Percentiles rank a stretch among this genome's conserved stretches.
Conservation (phyloP, 106 monocot species). For the Apostasia shenzhenica region DNA sequence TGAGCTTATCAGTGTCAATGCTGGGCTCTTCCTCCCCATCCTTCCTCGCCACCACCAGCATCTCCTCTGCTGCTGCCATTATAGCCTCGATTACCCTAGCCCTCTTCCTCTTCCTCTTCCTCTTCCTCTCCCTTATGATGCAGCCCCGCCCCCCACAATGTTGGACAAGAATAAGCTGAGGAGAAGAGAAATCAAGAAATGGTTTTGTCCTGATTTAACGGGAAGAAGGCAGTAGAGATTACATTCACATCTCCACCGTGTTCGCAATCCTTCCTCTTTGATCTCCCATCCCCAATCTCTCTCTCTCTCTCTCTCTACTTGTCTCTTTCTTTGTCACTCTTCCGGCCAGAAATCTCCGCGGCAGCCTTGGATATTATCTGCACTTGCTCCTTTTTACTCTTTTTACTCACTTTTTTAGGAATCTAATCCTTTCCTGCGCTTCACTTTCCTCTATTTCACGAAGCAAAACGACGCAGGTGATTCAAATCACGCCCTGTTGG, state of each 20-base stretch:
- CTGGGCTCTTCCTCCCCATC: slow-evolving; percentile 24
- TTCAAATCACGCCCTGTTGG: slow-evolving; percentile 3
- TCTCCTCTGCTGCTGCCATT: slow-evolving; percentile 17
- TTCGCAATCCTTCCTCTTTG: slow-evolving; percentile 9
- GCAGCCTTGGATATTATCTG: background rate
- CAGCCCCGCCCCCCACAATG: too few species aligned
- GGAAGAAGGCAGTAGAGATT: background rate
- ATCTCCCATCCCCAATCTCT: background rate
- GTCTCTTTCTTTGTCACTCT: background rate
- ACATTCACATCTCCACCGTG: background rate
- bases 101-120: background rate
- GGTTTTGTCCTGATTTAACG: background rate
- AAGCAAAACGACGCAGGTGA: slow-evolving; percentile 7
- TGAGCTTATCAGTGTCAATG: slow-evolving; percentile 77
- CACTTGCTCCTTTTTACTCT: background rate
- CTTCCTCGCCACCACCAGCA: slow-evolving; percentile 6
- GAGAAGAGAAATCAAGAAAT: too few species aligned
- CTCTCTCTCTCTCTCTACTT: background rate
- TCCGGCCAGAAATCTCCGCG: too few species aligned
- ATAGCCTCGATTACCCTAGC: too few species aligned
- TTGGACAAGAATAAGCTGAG: background rate
- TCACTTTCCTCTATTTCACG: background rate
- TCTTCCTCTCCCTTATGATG: background rate
- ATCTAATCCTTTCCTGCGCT: background rate
- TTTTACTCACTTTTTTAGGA: background rate